Percentiles rank a stretch among this genome's conserved stretches.
Conservation (phyloP, 768 basidiomycete species). For the Ramaria rubella region DNA sequence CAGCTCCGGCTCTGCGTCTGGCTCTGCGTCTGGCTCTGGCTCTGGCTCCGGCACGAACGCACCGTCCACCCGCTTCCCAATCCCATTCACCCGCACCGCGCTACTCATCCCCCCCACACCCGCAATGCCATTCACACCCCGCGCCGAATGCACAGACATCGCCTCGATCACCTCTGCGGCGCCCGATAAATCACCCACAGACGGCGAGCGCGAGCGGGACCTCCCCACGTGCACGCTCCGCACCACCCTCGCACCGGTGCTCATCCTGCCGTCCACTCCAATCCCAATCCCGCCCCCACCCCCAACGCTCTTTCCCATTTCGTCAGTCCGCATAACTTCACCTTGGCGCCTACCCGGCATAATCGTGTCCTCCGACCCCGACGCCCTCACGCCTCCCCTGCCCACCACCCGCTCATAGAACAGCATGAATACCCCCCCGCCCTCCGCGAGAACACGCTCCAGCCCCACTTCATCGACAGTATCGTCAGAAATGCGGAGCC, state of each 20-base stretch:
- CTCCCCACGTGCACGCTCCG: constrained; percentile 2
- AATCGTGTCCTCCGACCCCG: constrained; percentile 67
- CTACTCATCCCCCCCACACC: not conserved
- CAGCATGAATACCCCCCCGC: constrained; percentile 80
- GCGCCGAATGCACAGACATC: not conserved
- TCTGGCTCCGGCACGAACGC: no score
- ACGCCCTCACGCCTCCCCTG: constrained; percentile 14
- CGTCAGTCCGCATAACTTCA: not conserved
- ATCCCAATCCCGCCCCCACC: not conserved
- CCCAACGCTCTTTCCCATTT: not conserved
- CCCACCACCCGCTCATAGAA: constrained; percentile 81
- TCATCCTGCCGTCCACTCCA: no score
- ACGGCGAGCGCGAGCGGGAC: not conserved
- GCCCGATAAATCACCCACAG: not conserved
- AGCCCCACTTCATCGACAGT: constrained; percentile 69
- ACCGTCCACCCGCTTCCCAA: not conserved
- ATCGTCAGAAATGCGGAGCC: constrained; percentile 88
- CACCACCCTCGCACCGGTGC: constrained; percentile 1
- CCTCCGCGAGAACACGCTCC: constrained; percentile 66
- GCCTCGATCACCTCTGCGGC: not conserved
- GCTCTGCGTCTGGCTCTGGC: no score
- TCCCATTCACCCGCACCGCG: not conserved
- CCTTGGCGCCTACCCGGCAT: constrained; percentile 34
- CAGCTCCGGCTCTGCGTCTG: no score
- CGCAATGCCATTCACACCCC: not conserved